Evolutionary conservation across 2,329 filamentous ascomycete genomes (phyloP), one percentile per base, ranked within the genome.

Genomic region (Ciborinia camelliae): DNA sequence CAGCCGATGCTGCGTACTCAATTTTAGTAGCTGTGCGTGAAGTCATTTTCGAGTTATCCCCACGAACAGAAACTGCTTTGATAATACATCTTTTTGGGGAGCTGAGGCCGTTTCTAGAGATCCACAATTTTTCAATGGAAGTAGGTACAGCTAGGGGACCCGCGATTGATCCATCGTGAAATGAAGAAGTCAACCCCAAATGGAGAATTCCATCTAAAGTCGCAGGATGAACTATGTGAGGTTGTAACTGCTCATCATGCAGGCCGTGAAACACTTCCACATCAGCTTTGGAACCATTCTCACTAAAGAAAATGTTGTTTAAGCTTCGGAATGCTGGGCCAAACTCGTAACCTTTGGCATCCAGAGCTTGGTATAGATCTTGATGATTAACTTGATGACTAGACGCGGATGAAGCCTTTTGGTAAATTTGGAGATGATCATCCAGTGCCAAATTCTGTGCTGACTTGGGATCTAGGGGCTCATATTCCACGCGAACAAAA

Each of bases 291-390:
- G 73, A 48, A 4, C 23, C 10, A 48, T 15, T 15, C 12, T 54
- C 43, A 37, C 60, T 57, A 15, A 52, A 39, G 10, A 26, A 26
- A 39, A 65, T 47, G 35, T 62, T 39, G 35, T 51, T 54, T 15
- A 67, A 26, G 43, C 53, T 59, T 5, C 76, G 26, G 39, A 85
- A 85, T 0, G 77, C 76, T 1, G 79, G 73, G 0, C 82, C 82
- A 65, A 51, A 51, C 28, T 20, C 48, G 9, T 82, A 80, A 0
- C 82, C 82, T 32, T 80, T 30, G 2, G 23, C 6, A n/a, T 35
- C 20, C 7, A 59, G 41, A 47, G 23, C 26, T 47, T 48, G 23
- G 41, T 54, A 54, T 8, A 54, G 30, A 18, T 41, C 52, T 55
- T 37, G 14, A 23, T 39, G 32, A 55, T 39, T 15, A 7, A 55